These are phyloP conservation scores for Amanita pallidorosea DNA, from an alignment of 768 basidiomycete genomes.

Conservation along the genomic window DNA sequence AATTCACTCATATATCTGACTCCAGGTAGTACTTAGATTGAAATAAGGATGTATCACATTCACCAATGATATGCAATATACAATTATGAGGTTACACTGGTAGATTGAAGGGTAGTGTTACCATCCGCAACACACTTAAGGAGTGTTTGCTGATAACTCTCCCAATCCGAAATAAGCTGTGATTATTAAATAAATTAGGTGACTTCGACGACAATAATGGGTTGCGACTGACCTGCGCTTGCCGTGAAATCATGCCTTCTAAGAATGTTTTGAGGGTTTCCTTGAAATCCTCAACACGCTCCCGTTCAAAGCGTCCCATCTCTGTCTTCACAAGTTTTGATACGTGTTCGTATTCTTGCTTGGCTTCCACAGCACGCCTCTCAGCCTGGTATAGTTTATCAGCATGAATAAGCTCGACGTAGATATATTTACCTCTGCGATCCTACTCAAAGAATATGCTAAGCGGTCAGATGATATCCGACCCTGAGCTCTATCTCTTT, in stretches of 20 bases:
- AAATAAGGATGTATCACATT: not conserved
- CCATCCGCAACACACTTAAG: conserved; percentile 22
- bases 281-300: conserved; percentile 91
- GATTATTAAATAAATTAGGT: conserved; percentile 2
- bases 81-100: conserved; percentile 2
- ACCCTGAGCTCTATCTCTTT: conserved; percentile 73
- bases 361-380: conserved; percentile 69
- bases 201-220: not conserved
- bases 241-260: conserved; percentile 76
- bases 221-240: conserved; percentile 53
- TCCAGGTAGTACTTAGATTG: not conserved
- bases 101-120: conserved; percentile 8
- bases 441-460: conserved; percentile 63
- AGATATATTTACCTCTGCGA: conserved; percentile 55
- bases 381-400: conserved; percentile 49
- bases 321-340: conserved; percentile 86
- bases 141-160: conserved; percentile 67
- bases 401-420: not conserved
- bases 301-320: conserved; percentile 84
- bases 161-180: conserved; percentile 72
- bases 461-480: conserved; percentile 59
- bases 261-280: conserved; percentile 71
- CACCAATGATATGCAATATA: not conserved
- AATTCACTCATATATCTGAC: not conserved
- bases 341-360: conserved; percentile 81